Evolutionary conservation across 2,329 filamentous ascomycete genomes (phyloP), one percentile per base, ranked within the genome.

Genomic region (Hortaea sp.): DNA sequence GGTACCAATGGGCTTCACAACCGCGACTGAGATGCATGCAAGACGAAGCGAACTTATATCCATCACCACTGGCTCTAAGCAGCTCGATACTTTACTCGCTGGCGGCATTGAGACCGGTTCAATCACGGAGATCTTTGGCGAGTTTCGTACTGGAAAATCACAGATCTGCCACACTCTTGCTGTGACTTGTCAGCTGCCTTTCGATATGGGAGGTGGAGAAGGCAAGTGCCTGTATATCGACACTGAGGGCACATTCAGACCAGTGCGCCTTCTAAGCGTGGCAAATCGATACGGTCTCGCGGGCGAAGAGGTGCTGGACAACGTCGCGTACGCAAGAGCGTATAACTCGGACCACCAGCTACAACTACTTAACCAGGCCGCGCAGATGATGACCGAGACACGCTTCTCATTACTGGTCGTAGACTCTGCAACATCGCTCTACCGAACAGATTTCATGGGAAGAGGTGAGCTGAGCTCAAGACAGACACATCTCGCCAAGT

Each of bases 301-400:
- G 3, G 92, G 92, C 13, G 92, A 98, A 68, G 94, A 98, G 66
- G 92, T 98, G 0, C 77, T 98, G 6, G 94, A 98, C 70, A 98
- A 98, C 57, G 89, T 98, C 47, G 94, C 94, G 3, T 98, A 98
- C 65, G 94, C 94, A 42, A 84, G 92, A 49, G 92, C 92, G 7
- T 98, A 98, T 73, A 98, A 98, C 66, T 97, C 90, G 0, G 92
- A 98, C 55, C 92, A 98, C 67, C 92, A 98, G 66, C 78, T 98
- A 43, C 88, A 95, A 64, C 76, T 98, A 6, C 80, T 98, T 51
- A 92, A 92, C 59, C 90, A 97, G 66, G 94, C 92, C 3, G 85
- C 92, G 2, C 82, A 88, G 51, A 98, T 98, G 92, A 98, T 98
- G 94, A 95, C 89, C 48, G 94, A 98, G 71, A 98, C 92, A 0